phyloP scores from a whole-genome alignment of 192 early-diverging fungal genomes.

The Podila epigama region DNA sequence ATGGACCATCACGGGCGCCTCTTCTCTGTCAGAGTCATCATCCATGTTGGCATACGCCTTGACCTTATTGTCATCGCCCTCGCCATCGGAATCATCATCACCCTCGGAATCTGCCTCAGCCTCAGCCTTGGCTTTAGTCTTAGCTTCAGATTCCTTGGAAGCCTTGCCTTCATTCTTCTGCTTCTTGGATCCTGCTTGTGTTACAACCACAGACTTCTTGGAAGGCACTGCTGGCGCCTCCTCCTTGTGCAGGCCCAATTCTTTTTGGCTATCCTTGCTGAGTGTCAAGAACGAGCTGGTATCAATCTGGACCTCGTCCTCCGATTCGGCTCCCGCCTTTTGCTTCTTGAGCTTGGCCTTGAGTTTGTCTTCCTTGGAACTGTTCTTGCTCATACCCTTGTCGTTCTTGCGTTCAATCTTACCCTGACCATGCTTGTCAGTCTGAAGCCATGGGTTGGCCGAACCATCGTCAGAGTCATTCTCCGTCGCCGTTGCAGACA shows the following conservation, averaged over 20 bases:
- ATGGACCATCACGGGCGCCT: conserved; percentile 62
- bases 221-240: background rate
- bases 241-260: conserved; percentile 33
- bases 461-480: conserved; percentile 41
- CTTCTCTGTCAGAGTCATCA: conserved; percentile 41
- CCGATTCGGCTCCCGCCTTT: conserved; percentile 53
- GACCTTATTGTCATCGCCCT: too few species aligned
- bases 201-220: background rate
- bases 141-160: background rate
- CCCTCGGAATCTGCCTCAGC: conserved; percentile 23
- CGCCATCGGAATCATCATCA: conserved; percentile 47
- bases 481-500: conserved; percentile 2
- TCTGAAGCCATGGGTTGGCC: conserved; percentile 83
- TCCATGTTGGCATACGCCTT: conserved; percentile 10
- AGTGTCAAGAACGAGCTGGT: conserved; percentile 68
- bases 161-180: conserved; percentile 17
- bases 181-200: background rate
- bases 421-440: conserved; percentile 56
- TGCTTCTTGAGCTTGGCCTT: conserved; percentile 71
- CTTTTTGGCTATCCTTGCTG: conserved; percentile 49
- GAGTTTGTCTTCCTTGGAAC: conserved; percentile 69
- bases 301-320: conserved; percentile 75
- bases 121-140: background rate
- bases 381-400: conserved; percentile 56
- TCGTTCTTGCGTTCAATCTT: conserved; percentile 65